phyloP scores from a whole-genome alignment of 2,329 filamentous ascomycete genomes.

The Pseudocercospora pini-densiflorae region DNA sequence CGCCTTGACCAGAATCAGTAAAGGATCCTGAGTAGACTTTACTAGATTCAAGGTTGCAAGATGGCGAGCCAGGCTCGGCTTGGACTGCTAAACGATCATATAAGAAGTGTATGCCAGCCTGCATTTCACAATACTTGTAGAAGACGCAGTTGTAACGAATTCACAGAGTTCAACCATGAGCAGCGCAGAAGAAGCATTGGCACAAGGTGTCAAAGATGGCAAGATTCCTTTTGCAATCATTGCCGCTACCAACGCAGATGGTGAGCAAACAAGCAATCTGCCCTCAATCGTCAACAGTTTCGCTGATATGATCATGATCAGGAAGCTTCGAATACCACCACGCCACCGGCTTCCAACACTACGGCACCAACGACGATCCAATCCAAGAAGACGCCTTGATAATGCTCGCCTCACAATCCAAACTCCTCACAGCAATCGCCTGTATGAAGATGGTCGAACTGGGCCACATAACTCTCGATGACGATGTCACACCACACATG shows the following conservation, averaged over 20 bases:
- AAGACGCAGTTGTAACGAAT: constrained; percentile 3
- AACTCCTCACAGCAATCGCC: constrained; percentile 57
- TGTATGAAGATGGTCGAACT: constrained; percentile 61
- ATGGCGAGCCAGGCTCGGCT: neutral
- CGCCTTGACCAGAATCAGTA: neutral
- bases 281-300: neutral
- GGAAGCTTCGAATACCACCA: constrained; percentile 39
- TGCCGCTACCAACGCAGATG: constrained; percentile 35
- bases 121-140: neutral
- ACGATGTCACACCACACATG: constrained; percentile 50
- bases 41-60: neutral
- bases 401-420: constrained; percentile 44
- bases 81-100: constrained; percentile 12
- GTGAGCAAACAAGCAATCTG: constrained; percentile 12
- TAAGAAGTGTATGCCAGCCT: constrained; percentile 12
- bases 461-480: constrained; percentile 53
- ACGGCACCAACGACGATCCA: constrained; percentile 27
- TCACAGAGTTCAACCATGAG: constrained; percentile 20
- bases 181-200: constrained; percentile 32
- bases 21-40: neutral
- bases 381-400: constrained; percentile 38
- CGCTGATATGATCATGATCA: constrained; percentile 10
- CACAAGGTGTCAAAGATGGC: constrained; percentile 36
- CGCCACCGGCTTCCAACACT: constrained; percentile 33
- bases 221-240: constrained; percentile 39